phyloP scores from a whole-genome alignment of 345 rosid species.

The Populus alba region DNA sequence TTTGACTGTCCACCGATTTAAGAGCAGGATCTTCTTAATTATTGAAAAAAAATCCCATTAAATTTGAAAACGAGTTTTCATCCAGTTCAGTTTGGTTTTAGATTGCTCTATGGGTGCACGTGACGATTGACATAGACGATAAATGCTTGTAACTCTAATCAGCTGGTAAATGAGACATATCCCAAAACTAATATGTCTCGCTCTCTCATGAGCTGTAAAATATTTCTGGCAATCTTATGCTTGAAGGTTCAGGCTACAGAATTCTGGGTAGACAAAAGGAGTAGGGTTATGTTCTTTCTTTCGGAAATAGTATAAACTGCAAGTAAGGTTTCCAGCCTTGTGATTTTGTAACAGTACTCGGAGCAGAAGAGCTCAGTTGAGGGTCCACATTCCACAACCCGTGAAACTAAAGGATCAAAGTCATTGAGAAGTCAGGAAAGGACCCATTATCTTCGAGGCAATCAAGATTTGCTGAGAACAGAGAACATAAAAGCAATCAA shows the following conservation, averaged over 20 bases:
- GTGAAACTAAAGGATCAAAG: not conserved
- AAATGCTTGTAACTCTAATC: not conserved
- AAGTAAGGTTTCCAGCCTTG: constrained; percentile 7
- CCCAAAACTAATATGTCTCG: not conserved
- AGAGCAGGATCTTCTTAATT: not conserved
- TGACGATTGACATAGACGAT: not conserved
- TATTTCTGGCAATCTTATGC: not conserved
- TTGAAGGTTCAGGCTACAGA: not conserved
- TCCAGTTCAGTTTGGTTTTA: not conserved
- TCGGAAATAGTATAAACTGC: not conserved
- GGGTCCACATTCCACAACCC: not conserved
- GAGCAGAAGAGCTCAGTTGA: not conserved
- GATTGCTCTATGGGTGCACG: not conserved
- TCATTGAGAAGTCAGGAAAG: not conserved
- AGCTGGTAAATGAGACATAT: not conserved
- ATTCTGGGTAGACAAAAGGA: not conserved
- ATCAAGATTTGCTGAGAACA: not conserved
- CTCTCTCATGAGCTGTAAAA: not conserved
- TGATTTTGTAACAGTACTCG: not conserved
- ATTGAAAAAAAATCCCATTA: not conserved
- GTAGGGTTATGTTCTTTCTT: not conserved
- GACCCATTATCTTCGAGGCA: not conserved
- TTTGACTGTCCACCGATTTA: not conserved
- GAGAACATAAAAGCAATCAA: not conserved
- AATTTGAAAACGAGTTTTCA: not conserved